A percentile compares a stretch with the other conserved stretches of the same genome.
Evolutionary conservation across 306 rosid species (phyloP).

Genomic region (Morella rubra): DNA sequence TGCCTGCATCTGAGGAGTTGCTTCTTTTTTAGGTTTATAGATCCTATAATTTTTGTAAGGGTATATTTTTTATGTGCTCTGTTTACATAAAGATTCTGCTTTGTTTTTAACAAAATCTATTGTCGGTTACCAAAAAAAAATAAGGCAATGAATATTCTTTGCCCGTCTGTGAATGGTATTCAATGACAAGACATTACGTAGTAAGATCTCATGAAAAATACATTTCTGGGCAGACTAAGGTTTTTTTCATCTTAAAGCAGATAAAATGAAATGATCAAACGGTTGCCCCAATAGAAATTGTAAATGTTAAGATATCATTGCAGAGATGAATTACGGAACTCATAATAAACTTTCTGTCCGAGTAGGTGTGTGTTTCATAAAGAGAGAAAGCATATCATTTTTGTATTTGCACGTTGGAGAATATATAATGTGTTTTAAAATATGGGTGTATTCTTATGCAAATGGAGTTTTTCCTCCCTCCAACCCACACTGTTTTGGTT

Average conservation of each 20-base stretch:
- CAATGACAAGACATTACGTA: background rate
- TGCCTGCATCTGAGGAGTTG: background rate
- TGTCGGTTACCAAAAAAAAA: background rate
- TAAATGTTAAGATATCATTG: background rate
- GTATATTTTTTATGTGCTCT: background rate
- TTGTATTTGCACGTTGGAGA: background rate
- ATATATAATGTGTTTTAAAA: background rate
- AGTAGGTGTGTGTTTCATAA: background rate
- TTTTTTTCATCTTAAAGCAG: background rate
- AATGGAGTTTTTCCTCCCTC: background rate
- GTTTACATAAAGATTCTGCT: background rate
- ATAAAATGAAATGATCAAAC: background rate
- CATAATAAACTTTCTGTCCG: background rate
- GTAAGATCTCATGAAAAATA: background rate
- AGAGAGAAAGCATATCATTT: background rate
- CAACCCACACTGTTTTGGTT: background rate
- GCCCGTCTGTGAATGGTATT: background rate
- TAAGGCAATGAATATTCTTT: background rate
- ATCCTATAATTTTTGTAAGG: background rate
- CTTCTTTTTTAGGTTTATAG: background rate
- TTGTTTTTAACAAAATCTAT: no score
- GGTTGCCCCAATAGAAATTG: background rate
- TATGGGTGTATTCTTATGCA: background rate
- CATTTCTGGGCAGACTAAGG: background rate
- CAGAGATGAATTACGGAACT: background rate